These are phyloP conservation scores for Phanerochaete carnosa DNA, from an alignment of 768 basidiomycete genomes.

Conservation along the genomic window DNA sequence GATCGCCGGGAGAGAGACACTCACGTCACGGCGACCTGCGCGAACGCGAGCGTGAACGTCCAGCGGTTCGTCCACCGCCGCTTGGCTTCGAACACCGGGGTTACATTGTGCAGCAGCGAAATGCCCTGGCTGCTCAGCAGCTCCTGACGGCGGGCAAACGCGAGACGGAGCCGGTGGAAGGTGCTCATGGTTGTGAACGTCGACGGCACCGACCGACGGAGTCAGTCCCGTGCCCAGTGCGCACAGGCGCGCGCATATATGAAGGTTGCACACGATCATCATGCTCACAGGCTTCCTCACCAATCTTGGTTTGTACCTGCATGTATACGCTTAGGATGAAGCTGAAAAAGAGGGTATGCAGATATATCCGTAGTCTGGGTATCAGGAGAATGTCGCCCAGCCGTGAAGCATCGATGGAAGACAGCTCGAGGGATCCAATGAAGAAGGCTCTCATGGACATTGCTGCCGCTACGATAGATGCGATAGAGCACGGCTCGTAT, in stretches of 20 bases:
- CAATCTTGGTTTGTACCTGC: neutral
- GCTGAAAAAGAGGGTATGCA: neutral
- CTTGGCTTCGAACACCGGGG: conserved; percentile 22
- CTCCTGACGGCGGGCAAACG: neutral
- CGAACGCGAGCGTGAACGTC: conserved; percentile 20
- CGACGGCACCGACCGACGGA: neutral
- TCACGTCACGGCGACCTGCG: conserved; percentile 21
- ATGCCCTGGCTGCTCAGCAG: neutral
- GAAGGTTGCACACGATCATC: neutral
- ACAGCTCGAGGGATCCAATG: neutral
- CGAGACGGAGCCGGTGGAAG: neutral
- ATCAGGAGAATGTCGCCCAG: neutral
- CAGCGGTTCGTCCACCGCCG: conserved; percentile 23
- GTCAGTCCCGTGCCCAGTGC: neutral
- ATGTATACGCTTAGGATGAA: no score
- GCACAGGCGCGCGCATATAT: neutral
- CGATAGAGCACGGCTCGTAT: conserved; percentile 45
- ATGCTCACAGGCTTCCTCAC: neutral
- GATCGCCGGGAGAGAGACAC: conserved; percentile 2
- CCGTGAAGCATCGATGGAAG: neutral
- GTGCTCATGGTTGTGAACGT: neutral
- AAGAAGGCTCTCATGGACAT: conserved; percentile 25
- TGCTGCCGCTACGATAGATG: conserved; percentile 48
- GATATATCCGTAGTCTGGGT: neutral
- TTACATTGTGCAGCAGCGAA: neutral